A percentile compares a stretch with the other conserved stretches of the same genome.
phyloP scores from a whole-genome alignment of 768 basidiomycete species.

The Holtermannia corniformis region DNA sequence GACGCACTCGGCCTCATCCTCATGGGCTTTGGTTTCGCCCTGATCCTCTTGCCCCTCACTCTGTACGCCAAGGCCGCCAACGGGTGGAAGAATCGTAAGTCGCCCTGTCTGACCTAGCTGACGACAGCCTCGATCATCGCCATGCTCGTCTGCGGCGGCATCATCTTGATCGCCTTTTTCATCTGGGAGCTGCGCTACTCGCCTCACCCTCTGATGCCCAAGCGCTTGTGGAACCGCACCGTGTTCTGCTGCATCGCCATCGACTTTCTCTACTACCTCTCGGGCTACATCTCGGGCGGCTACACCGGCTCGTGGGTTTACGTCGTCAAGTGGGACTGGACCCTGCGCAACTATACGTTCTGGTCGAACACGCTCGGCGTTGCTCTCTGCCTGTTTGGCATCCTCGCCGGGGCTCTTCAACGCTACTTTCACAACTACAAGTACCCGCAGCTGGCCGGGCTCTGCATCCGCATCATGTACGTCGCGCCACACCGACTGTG shows the following conservation, averaged over 20 bases:
- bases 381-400: constrained; percentile 35
- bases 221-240: constrained; percentile 41
- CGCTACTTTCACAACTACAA: constrained; percentile 41
- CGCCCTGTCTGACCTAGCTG: background rate
- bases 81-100: constrained; percentile 29
- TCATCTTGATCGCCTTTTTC: constrained; percentile 42
- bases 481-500: no score
- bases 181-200: constrained; percentile 41
- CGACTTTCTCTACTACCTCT: constrained; percentile 18
- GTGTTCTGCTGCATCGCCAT: background rate
- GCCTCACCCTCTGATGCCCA: constrained; percentile 41
- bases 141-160: constrained; percentile 46
- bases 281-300: constrained; percentile 16
- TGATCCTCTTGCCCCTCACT: constrained; percentile 33
- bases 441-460: constrained; percentile 29
- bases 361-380: constrained; percentile 9
- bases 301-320: constrained; percentile 29
- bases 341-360: constrained; percentile 3
- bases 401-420: constrained; percentile 34
- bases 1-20: constrained; percentile 33
- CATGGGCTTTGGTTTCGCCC: constrained; percentile 27
- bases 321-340: constrained; percentile 40
- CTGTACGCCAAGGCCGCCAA: constrained; percentile 23
- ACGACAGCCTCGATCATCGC: constrained; percentile 42
- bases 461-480: constrained; percentile 26